Evolutionary conservation across 1,284 basidiomycete species (phyloP).

Genomic region (Ceratobasidium sp.): DNA sequence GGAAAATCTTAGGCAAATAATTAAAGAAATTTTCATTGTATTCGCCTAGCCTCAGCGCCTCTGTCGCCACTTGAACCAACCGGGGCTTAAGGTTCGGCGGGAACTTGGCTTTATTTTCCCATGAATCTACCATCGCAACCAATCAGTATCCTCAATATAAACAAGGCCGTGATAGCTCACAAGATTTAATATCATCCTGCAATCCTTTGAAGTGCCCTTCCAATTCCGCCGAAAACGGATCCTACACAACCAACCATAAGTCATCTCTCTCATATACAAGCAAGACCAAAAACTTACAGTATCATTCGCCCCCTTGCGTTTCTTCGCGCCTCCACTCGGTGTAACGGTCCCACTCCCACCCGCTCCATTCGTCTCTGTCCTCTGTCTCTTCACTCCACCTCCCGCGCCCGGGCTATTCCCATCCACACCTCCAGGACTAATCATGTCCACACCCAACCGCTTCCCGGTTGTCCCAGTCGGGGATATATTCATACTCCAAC

Average conservation of each 20-base stretch:
- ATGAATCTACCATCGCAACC: constrained; percentile 63
- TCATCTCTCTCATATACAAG: constrained; percentile 44
- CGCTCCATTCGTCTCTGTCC: constrained; percentile 38
- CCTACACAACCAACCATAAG: constrained; percentile 56
- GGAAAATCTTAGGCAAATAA: constrained; percentile 87
- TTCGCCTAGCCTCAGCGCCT: constrained; percentile 86
- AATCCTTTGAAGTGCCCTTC: constrained; percentile 74
- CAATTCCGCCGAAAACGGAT: constrained; percentile 76
- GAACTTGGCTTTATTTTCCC: constrained; percentile 88
- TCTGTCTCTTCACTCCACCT: constrained; percentile 32
- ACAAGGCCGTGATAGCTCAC: constrained; percentile 14
- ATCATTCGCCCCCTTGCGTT: constrained; percentile 70
- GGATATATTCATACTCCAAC: constrained; percentile 51
- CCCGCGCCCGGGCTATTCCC: constrained; percentile 20
- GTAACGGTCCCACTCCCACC: constrained; percentile 12
- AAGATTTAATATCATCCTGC: constrained; percentile 57
- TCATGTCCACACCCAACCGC: neutral
- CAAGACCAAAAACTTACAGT: constrained; percentile 60
- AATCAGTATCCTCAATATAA: neutral
- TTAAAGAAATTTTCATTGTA: constrained; percentile 94
- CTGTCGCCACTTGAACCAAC: constrained; percentile 77
- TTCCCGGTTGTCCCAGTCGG: too few species aligned
- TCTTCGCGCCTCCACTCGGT: constrained; percentile 52
- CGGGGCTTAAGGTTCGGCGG: constrained; percentile 83
- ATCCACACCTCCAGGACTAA: constrained; percentile 17